These are phyloP conservation scores for Stylosanthes scabra DNA, from an alignment of 331 rosid genomes.

Conservation along the genomic window DNA sequence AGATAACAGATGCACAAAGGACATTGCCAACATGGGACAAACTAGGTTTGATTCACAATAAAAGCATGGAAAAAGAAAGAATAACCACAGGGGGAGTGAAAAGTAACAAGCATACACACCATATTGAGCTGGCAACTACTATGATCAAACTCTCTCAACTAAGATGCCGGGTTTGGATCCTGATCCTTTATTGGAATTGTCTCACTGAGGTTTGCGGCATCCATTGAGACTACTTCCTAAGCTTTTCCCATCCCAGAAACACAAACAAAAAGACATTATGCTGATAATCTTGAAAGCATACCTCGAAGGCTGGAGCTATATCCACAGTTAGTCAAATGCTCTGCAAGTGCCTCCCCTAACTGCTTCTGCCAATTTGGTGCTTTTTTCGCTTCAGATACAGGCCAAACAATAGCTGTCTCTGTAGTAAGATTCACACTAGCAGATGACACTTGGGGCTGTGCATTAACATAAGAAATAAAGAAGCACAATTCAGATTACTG, in stretches of 20 bases:
- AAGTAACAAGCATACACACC: not conserved
- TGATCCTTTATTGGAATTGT: slow-evolving; percentile 21
- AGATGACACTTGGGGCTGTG: slow-evolving; percentile 88
- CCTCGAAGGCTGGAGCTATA: slow-evolving; percentile 87
- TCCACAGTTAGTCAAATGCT: slow-evolving; percentile 86
- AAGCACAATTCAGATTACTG: slow-evolving; percentile 27
- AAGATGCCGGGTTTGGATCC: not conserved
- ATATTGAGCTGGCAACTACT: slow-evolving; percentile 5
- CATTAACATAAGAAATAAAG: slow-evolving; percentile 38
- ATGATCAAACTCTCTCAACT: not conserved
- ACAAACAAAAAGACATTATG: not conserved
- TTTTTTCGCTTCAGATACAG: slow-evolving; percentile 76
- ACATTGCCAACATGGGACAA: slow-evolving; percentile 8
- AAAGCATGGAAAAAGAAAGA: slow-evolving; percentile 28
- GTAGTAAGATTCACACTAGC: slow-evolving; percentile 91
- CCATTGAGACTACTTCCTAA: not conserved
- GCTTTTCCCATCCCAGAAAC: not conserved
- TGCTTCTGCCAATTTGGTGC: slow-evolving; percentile 73
- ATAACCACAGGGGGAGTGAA: slow-evolving; percentile 27
- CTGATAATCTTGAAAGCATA: slow-evolving; percentile 36
- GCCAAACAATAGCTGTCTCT: slow-evolving; percentile 95
- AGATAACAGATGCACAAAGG: slow-evolving; percentile 8
- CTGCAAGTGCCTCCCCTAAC: slow-evolving; percentile 91
- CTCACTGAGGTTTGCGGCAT: slow-evolving; percentile 10
- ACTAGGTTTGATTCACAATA: not conserved